These are phyloP conservation scores for Ambrosiella cleistominuta DNA, from an alignment of 2,329 filamentous ascomycete genomes.

Conservation along the genomic window DNA sequence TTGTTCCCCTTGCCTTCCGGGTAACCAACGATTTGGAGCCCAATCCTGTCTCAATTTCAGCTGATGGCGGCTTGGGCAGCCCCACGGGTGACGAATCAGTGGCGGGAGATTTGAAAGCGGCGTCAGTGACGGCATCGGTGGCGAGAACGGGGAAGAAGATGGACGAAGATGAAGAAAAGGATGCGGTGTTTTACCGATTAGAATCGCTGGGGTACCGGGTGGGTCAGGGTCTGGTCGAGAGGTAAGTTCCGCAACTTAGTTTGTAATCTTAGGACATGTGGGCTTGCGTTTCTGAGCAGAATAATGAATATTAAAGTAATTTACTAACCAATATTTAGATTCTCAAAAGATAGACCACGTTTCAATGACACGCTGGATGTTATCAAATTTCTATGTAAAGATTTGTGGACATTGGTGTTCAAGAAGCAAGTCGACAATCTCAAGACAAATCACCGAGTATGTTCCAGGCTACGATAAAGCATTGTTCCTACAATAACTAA, in stretches of 20 bases:
- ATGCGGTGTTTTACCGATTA: conserved; percentile 69
- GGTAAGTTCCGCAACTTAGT: conserved; percentile 30
- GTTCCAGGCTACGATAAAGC: conserved; percentile 14
- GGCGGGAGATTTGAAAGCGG: conserved; percentile 9
- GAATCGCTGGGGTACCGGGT: conserved; percentile 81
- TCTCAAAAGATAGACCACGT: conserved; percentile 66
- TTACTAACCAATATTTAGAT: conserved; percentile 29
- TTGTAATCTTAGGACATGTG: not conserved
- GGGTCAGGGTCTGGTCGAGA: conserved; percentile 77
- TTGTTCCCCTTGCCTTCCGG: conserved; percentile 85
- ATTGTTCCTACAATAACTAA: not conserved
- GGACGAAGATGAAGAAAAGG: conserved; percentile 66
- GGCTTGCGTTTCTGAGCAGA: not conserved
- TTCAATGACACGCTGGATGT: conserved; percentile 86
- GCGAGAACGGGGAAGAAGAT: conserved; percentile 22
- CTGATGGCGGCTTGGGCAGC: conserved; percentile 1
- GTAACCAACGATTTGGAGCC: conserved; percentile 56
- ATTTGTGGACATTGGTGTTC: conserved; percentile 88
- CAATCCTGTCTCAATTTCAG: conserved; percentile 19
- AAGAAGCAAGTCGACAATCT: conserved; percentile 96
- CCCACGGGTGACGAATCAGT: conserved; percentile 15
- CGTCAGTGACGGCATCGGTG: conserved; percentile 14
- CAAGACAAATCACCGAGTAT: conserved; percentile 86
- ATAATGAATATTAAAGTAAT: not conserved
- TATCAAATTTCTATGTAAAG: conserved; percentile 98